phyloP scores from a whole-genome alignment of 179 eudicot species.

The Gypsophila paniculata region DNA sequence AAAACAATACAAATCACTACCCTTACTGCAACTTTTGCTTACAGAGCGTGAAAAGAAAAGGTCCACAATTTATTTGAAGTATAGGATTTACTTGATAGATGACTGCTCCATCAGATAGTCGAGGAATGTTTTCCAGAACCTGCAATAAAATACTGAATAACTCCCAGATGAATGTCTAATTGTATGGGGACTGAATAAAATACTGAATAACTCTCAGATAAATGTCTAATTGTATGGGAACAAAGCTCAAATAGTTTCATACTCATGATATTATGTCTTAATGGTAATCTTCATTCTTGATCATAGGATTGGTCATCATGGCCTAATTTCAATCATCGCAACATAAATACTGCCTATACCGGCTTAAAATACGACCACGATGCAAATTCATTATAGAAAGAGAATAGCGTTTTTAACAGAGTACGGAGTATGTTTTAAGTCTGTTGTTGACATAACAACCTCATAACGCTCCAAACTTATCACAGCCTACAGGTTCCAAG shows the following conservation, averaged over 20 bases:
- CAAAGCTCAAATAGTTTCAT: too few relatives aligned
- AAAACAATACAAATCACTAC: background rate
- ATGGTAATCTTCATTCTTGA: background rate
- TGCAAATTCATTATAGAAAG: background rate
- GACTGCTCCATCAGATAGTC: constrained; percentile 68
- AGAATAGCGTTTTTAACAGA: background rate
- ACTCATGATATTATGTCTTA: background rate
- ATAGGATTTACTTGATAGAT: constrained; percentile 50
- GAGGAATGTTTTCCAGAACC: constrained; percentile 90
- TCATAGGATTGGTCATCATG: background rate
- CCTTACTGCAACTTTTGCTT: background rate
- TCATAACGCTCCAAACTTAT: background rate
- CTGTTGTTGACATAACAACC: background rate
- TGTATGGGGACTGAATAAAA: background rate
- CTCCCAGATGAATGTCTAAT: background rate
- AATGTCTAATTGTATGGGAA: background rate
- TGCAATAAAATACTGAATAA: constrained; percentile 32
- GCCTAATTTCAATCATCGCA: background rate
- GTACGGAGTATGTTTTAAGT: background rate
- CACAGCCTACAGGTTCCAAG: background rate
- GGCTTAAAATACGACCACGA: background rate
- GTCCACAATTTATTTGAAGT: background rate
- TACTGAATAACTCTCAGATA: background rate
- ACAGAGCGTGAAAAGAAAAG: background rate
- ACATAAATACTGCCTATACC: background rate